Percentiles rank a stretch among this genome's conserved stretches.
Evolutionary conservation across 108 stramenopile genomes (phyloP).

Genomic region (Nannochloropsis granulata): DNA sequence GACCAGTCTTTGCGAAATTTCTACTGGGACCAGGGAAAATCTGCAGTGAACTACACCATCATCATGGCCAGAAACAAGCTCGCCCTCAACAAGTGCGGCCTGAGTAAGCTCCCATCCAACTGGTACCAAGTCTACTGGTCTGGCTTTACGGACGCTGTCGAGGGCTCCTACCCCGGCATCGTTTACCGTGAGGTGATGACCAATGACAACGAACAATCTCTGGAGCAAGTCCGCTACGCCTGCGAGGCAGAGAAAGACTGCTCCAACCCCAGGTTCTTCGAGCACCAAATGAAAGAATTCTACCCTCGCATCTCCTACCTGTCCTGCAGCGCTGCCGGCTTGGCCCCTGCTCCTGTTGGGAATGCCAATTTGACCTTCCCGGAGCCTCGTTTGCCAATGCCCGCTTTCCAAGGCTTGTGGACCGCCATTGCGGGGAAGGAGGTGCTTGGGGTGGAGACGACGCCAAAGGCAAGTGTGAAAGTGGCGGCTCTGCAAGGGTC

Average conservation of each 20-base stretch:
- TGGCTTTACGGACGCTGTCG: not conserved
- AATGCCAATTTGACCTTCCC: not conserved
- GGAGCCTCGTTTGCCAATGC: not conserved
- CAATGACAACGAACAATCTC: not conserved
- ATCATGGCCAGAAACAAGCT: not conserved
- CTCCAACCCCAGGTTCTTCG: not conserved
- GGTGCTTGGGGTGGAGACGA: not conserved
- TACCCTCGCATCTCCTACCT: not conserved
- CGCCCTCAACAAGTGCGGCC: not conserved
- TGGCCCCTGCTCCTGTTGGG: not conserved
- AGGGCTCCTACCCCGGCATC: not conserved
- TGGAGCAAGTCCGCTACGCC: not conserved
- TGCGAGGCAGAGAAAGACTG: not conserved
- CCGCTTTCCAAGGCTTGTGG: not conserved
- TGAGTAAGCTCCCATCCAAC: not conserved
- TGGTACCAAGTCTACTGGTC: not conserved
- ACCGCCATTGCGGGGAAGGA: not conserved
- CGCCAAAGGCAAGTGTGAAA: not conserved
- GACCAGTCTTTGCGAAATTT: not conserved
- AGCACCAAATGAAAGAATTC: not conserved
- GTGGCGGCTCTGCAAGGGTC: not conserved
- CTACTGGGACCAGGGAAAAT: not conserved
- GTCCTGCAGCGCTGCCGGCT: not conserved
- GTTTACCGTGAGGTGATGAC: not conserved
- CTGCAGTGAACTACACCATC: not conserved